Base-by-base conservation (phyloP, 805 yeast genomes). In the Blastobotrys robertii region DNA sequence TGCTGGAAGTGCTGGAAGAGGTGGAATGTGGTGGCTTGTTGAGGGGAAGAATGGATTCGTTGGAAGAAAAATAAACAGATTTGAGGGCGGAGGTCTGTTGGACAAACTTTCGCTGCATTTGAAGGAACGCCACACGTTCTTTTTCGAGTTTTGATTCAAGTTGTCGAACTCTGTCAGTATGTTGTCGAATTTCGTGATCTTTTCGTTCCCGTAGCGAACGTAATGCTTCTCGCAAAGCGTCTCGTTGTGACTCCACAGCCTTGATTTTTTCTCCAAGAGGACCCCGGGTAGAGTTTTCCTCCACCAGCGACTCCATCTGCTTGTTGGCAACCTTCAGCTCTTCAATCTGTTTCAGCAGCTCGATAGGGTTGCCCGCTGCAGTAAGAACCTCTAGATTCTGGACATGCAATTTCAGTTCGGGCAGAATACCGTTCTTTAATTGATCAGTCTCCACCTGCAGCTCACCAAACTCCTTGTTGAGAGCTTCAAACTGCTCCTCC, bases 131-230 rank as follows among this genome's bases (percentile, higher is more conserved):
- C 8, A 52, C 47, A 36, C 42, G 38, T 34, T 55, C 59, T 44
- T 48, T 50, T 13, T 55, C 62, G 19, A 56, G 47, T n/a, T 49
- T 44, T 3, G 48, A 43, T 38, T 57, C 60, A 22, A 60, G 51
- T 39, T 51, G 54, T 33, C 54, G 50, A 16, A 63, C 50, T 11
- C 62, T 56, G 10, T 52, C 57, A 1, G 41, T 42, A 22, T 55
- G 38, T 29, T 56, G 56, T 22, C 53, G 44, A 34, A 58, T 54
- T 42, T 66, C 68, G 15, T 62, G 59, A 43, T 60, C 65, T 41
- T 64, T 62, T 30, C 68, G 58, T 42, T 63, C 68, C 10, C 65
- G 52, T 42, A 66, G 48, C 2, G 68, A 53, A n/a, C 69, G 58
- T 22, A 66, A 48, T 2, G 70, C 66, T 37, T 63, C 64, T 40